phyloP scores from a whole-genome alignment of 2,329 filamentous ascomycete species.

The Neonectria hederae region DNA sequence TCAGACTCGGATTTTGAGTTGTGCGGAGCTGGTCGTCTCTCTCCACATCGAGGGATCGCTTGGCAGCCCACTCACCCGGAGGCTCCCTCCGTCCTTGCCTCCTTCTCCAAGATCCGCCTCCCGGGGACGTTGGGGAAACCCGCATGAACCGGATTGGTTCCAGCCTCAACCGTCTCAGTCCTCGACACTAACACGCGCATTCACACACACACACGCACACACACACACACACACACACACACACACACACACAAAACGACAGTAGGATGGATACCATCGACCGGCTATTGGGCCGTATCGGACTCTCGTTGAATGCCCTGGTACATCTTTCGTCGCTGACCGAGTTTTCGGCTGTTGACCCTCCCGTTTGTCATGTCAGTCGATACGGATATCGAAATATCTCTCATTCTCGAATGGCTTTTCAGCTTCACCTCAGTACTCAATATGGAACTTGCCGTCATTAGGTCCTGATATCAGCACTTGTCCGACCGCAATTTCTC shows the following conservation, averaged over 20 bases:
- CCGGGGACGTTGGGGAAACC: constrained; percentile 1
- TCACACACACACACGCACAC: not conserved
- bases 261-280: constrained; percentile 1
- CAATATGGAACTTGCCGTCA: not conserved
- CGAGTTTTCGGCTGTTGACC: constrained; percentile 23
- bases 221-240: constrained; percentile 12
- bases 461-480: not conserved
- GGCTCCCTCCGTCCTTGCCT: not conserved
- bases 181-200: constrained; percentile 10
- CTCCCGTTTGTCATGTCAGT: constrained; percentile 1
- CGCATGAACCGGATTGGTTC: constrained; percentile 33
- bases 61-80: not conserved
- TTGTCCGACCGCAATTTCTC: not conserved
- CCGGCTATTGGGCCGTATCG: constrained; percentile 25
- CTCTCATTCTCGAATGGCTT: constrained; percentile 32
- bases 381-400: constrained; percentile 21
- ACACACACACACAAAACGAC: not conserved
- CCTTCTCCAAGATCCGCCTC: not conserved
- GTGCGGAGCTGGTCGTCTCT: not conserved
- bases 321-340: constrained; percentile 34
- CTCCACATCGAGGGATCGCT: constrained; percentile 4
- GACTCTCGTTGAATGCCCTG: constrained; percentile 22
- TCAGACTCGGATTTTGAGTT: not conserved
- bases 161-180: constrained; percentile 20
- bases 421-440: not conserved